Base-by-base conservation (phyloP, 1,284 basidiomycete species). In the Kwoniella shivajii region DNA sequence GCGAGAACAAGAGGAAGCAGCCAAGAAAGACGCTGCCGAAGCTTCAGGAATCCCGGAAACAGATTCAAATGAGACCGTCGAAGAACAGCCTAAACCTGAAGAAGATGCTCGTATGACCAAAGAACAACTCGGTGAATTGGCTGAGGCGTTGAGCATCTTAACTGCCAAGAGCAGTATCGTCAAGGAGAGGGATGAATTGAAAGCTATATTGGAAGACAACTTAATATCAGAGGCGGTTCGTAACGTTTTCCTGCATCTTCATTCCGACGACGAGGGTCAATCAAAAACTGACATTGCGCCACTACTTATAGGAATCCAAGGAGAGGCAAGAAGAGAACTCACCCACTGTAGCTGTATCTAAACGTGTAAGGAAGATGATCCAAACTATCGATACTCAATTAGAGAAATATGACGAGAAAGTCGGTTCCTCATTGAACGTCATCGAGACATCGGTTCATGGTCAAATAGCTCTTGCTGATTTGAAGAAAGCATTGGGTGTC, bases 91-190 rank as follows among this genome's bases (percentile, higher is more conserved):
- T 24, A 80, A 79, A 65, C 67, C 72, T 13, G 66, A 73, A 18
- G 84, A 84, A 56, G 85, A 89, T 65, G 92, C 92, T 30, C 87
- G 92, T 54, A 98, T 99, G 95, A 99, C 93, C 5, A 86, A 90
- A 34, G 95, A 99, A 74, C 96, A 99, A 74, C 84, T 99, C 24
- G 88, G 88, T 69, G 95, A 99, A 78, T 85, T 99, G 42, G 88
- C 89, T 44, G 93, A 96, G 71, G 92, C 95, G 1, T 81, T 99
- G 50, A 88, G 89, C 6, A 85, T 99, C 67, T 82, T 98, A 49
- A 94, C 91, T 18, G 89, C 95, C 59, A 95, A 92, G 77, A 97
- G 92, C n/a, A 92, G 89, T 60, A 95, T 99, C 42, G 84, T 97
- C 61, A 94, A 97, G 80, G 95, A 99, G 79, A 87, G 95, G 49